Evolutionary conservation across 148 eudicot genomes (phyloP).

Genomic region (Rhododendron simsii): DNA sequence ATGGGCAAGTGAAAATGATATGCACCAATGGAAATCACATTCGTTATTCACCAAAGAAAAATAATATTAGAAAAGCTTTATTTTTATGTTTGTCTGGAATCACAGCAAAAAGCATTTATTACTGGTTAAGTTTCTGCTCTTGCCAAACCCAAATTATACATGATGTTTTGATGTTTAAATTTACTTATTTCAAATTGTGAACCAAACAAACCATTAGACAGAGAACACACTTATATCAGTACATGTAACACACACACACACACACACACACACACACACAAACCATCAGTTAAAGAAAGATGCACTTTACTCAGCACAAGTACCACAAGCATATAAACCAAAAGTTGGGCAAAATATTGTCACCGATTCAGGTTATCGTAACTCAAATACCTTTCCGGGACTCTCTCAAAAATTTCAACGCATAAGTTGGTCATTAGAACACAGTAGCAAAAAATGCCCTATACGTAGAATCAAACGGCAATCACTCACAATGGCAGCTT

Average conservation of each 20-base stretch:
- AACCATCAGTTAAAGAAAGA: neutral
- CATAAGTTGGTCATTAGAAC: neutral
- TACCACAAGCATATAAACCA: neutral
- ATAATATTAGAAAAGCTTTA: too few relatives aligned
- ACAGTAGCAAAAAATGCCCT: neutral
- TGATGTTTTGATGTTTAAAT: neutral
- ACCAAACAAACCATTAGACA: neutral
- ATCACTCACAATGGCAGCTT: slow-evolving; percentile 55
- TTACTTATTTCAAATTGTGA: neutral
- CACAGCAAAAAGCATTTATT: neutral
- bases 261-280: neutral
- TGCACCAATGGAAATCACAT: neutral
- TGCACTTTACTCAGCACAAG: neutral
- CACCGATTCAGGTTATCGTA: neutral
- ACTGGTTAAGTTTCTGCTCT: neutral
- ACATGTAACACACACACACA: neutral
- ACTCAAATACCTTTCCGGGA: neutral
- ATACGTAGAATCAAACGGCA: neutral
- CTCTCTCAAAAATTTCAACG: neutral
- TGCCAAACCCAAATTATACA: neutral
- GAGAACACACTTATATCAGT: neutral
- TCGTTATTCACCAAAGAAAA: too few relatives aligned
- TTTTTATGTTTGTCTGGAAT: neutral
- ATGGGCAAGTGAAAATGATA: neutral
- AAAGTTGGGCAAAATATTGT: neutral